Base-by-base conservation (phyloP, 495 filamentous ascomycete genomes). In the Aspergillus nanangensis region DNA sequence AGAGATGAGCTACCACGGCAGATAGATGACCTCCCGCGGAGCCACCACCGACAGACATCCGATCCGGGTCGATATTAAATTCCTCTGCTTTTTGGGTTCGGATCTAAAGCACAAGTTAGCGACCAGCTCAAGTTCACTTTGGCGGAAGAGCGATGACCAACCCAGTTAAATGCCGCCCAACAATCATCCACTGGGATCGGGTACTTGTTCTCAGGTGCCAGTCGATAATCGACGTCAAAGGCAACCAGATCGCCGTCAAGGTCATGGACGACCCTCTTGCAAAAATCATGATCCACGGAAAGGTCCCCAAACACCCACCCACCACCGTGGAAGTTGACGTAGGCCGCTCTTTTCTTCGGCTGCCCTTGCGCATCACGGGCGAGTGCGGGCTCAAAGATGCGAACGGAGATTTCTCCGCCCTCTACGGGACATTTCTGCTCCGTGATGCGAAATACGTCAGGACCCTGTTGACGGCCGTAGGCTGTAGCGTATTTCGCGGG, bases 111-210 rank as follows among this genome's bases (percentile, higher is more conserved):
- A n/a, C 25, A n/a, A 22, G 15, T 46, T 23, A 50, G 48, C 40
- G 4, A 24, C 41, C 29, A 34, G 39, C 10, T 38, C 20, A 21
- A 29, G 13, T 22, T 31, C 10, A 20, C 4, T 4, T 23, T 1
- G n/a, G 11, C 3, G 38, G 13, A n/a, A 17, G n/a, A 33, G 3
- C 15, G 10, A 24, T 29, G n/a, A 46, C 59, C 20, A 45, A 69
- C 67, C 65, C 67, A 69, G 24, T 66, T 71, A 35, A 71, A 67
- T n/a, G 65, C 67, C 1, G 57, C 38, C 67, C 67, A 70, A 47
- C 63, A 64, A 50, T 69, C 67, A 8, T 69, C 50, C 9, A 68
- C 48, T 1, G 65, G 55, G 15, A 59, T 58, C 0, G 67, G 67
- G 48, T 57, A 70, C 10, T 47, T 57, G 41, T 69, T 8, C 46